A percentile compares a stretch with the other conserved stretches of the same genome.
Conservation (phyloP, 2,329 filamentous ascomycete genomes). For the Talaromyces sp. region DNA sequence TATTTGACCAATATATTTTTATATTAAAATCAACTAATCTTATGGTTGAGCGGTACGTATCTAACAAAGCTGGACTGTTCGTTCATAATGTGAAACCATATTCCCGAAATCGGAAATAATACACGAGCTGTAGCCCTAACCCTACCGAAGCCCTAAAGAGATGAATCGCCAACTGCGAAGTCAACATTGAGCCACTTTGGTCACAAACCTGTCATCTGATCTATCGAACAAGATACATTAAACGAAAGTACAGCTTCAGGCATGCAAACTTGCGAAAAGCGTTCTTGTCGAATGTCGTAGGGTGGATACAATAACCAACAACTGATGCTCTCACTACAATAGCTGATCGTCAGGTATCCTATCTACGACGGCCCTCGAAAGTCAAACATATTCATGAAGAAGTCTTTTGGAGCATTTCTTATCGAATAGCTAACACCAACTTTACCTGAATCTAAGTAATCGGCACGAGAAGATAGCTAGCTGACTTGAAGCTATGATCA, state of each 20-base stretch:
- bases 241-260: not conserved
- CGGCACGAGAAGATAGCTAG: not conserved
- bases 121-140: conserved; percentile 4
- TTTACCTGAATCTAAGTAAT: not conserved
- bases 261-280: not conserved
- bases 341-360: not conserved
- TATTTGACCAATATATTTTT: not conserved
- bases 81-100: not conserved
- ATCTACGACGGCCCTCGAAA: not conserved
- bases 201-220: not conserved
- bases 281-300: not conserved
- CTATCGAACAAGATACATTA: not conserved
- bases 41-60: not conserved
- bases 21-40: not conserved
- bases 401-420: not conserved
- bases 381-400: not conserved
- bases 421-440: not conserved
- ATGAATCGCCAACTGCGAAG: not conserved
- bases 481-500: not conserved
- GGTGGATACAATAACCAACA: not conserved
- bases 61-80: not conserved
- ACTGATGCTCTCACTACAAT: not conserved
- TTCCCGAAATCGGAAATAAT: not conserved
- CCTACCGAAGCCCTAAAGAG: not conserved
- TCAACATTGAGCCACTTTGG: not conserved